Evolutionary conservation across 2,329 filamentous ascomycete species (phyloP).

Genomic region (Epichloe bromicola): DNA sequence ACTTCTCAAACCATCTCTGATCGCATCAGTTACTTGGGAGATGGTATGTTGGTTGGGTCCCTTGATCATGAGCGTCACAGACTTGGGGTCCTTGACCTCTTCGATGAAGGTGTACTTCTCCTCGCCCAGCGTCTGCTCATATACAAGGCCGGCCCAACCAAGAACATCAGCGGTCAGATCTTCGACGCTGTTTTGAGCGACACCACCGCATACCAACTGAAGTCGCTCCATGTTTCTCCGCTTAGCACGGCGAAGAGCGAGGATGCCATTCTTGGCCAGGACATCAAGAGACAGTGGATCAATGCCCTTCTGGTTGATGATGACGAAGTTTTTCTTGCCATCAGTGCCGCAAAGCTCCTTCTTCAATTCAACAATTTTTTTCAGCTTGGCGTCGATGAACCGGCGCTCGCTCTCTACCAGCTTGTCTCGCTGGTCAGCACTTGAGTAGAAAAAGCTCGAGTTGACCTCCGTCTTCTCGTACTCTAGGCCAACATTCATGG

Average conservation of each 20-base stretch:
- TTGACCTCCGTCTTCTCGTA: conserved; percentile 99
- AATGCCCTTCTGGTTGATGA: conserved; percentile 99
- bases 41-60: conserved; percentile 96
- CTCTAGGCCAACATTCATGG: conserved; percentile 90
- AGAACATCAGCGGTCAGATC: conserved; percentile 78
- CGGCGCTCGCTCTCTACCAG: conserved; percentile 92
- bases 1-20: conserved; percentile 84
- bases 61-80: conserved; percentile 94
- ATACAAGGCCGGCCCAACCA: conserved; percentile 91
- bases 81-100: conserved; percentile 97
- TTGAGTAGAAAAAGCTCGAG: conserved; percentile 97
- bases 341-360: conserved; percentile 93
- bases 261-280: conserved; percentile 93
- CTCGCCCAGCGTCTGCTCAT: conserved; percentile 94
- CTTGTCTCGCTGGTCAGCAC: conserved; percentile 92
- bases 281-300: conserved; percentile 93
- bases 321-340: conserved; percentile 87
- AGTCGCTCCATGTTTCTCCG: conserved; percentile 97
- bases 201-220: conserved; percentile 85
- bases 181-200: conserved; percentile 90
- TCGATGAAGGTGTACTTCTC: conserved; percentile 99
- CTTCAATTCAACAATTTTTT: conserved; percentile 93
- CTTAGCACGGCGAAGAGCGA: conserved; percentile 89
- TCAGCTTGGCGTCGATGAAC: conserved; percentile 90
- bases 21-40: conserved; percentile 89